These are phyloP conservation scores for Glarea lozoyensis DNA, from an alignment of 495 filamentous ascomycete species.

Conservation along the genomic window DNA sequence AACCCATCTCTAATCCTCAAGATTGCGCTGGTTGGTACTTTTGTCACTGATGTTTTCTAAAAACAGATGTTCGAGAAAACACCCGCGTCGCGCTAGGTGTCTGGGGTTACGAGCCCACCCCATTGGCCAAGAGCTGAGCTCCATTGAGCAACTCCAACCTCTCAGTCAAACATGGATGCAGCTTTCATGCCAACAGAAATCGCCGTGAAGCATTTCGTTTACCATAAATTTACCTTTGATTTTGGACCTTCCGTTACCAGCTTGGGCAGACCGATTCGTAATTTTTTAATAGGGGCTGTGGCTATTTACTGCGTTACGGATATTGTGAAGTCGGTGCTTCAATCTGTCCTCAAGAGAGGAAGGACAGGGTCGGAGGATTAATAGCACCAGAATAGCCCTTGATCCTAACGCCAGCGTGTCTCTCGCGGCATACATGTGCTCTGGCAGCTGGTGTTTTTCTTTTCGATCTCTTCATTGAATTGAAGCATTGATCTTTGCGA, in stretches of 20 bases:
- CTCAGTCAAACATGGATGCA: constrained; percentile 15
- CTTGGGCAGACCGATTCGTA: constrained; percentile 19
- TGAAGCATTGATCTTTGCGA: constrained; percentile 8
- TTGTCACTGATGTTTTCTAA: neutral
- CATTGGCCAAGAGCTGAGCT: constrained; percentile 3
- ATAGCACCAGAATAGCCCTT: neutral
- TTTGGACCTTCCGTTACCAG: constrained; percentile 16
- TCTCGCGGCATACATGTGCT: constrained; percentile 1
- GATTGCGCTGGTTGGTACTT: too few species aligned
- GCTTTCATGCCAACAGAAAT: constrained; percentile 20
- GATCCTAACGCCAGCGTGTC: constrained; percentile 1
- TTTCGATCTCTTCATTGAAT: constrained; percentile 2
- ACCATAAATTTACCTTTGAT: constrained; percentile 21
- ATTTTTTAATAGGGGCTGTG: constrained; percentile 12
- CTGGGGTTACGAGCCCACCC: neutral
- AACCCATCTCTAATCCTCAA: too few species aligned
- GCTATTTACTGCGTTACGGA: constrained; percentile 14
- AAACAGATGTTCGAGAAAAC: neutral
- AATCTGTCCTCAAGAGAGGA: constrained; percentile 22
- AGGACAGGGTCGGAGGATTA: constrained; percentile 4
- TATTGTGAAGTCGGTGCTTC: constrained; percentile 14
- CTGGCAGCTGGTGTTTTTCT: neutral
- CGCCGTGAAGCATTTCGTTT: constrained; percentile 18
- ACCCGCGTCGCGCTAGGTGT: neutral
- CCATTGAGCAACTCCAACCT: neutral